Evolutionary conservation across 371 early-diverging fungal genomes (phyloP), one percentile per base, ranked within the genome.

Genomic region (Dichotomocladium elegans): DNA sequence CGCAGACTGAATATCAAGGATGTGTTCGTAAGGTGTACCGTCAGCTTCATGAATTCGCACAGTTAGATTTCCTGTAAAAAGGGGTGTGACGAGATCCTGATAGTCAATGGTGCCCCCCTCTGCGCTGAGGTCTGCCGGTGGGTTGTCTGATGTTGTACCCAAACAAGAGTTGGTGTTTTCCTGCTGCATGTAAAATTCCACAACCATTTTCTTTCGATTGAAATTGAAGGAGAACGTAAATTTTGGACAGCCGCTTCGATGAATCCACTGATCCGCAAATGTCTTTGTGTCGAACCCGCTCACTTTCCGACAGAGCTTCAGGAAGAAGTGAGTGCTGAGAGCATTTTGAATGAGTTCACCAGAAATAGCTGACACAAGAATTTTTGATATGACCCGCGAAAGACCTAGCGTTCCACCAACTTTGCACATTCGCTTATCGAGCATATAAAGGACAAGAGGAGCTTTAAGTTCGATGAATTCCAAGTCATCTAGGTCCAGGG

Each of bases 211-310:
- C 68, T 94, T 95, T 37, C 94, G 86, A 63, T 94, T 95, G 48
- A 96, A 95, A 33, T 79, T 68, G 60, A 90, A 93, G 14, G 63
- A 63, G 35, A 94, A 84, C 48, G 68, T 68, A 57, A 98, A 93
- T 48, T 83, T 84, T 1, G 98, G 98, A 60, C 92, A 93, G 4
- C 97, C 94, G 25, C 83, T 84, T 27, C 82, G 81, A 63, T 86
- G 92, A 26, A 98, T 82, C 97, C 97, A 98, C 68, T 96, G 96
- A 15, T 93, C 91, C 3, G 92, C 85, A 68, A 98, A 96, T 9
- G 65, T 63, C 58, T 85, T 85, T 37, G 92, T 78, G 57, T 93
- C 94, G 17, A 79, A 80, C 49, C 89, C 81, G 60, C 91, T 85
- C 40, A 91, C 79, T 63, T 94, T 94, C 30, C 92, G 80, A 53